phyloP scores from a whole-genome alignment of 2,329 filamentous ascomycete species.

The Exophiala oligosperma region DNA sequence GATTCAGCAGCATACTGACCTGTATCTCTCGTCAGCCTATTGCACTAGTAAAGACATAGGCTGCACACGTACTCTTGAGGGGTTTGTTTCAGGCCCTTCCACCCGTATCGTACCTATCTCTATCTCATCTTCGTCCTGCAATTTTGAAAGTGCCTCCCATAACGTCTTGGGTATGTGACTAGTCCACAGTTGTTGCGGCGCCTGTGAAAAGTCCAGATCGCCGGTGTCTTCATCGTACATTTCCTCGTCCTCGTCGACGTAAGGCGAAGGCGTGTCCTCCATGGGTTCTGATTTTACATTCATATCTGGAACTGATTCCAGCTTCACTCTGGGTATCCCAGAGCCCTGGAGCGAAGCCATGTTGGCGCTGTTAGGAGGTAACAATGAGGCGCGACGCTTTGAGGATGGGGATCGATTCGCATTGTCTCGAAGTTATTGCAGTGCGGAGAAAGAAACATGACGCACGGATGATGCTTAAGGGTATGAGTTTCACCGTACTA shows the following conservation, averaged over 20 bases:
- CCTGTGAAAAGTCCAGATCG: constrained; percentile 59
- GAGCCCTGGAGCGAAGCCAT: constrained; percentile 26
- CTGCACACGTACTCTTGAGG: constrained; percentile 44
- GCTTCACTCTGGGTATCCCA: constrained; percentile 23
- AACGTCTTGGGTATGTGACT: constrained; percentile 77
- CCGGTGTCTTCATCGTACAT: constrained; percentile 69
- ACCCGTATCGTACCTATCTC: constrained; percentile 72
- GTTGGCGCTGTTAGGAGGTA: background rate
- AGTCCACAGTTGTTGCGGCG: constrained; percentile 61
- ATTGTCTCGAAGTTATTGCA: background rate
- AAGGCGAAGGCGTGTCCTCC: constrained; percentile 27
- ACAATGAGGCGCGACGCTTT: background rate
- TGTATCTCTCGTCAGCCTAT: constrained; percentile 43
- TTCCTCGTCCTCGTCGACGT: constrained; percentile 59
- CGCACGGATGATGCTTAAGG: too few relatives aligned
- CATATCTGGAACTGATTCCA: constrained; percentile 22
- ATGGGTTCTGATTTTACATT: constrained; percentile 26
- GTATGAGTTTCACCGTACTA: too few relatives aligned
- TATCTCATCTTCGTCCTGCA: constrained; percentile 80
- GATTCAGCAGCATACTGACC: constrained; percentile 69
- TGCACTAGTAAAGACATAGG: constrained; percentile 8
- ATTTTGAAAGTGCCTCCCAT: constrained; percentile 74
- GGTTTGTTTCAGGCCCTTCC: constrained; percentile 55
- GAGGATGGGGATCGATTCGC: background rate
- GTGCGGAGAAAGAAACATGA: background rate